Base-by-base conservation (phyloP, 306 rosid genomes). In the Vachellia pachyceras region DNA sequence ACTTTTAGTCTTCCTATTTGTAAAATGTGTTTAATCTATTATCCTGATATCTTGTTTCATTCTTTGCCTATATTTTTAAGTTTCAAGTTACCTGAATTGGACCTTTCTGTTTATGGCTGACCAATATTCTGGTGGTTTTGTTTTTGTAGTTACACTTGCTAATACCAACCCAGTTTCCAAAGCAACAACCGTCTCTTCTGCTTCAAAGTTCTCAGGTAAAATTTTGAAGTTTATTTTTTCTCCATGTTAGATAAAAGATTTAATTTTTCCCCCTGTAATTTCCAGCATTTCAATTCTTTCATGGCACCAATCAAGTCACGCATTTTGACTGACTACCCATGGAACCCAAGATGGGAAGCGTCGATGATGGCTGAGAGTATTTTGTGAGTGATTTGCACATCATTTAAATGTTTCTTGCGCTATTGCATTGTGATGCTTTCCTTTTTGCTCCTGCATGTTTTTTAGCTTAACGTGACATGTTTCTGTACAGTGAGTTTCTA, bases 171-270 rank as follows among this genome's bases (percentile, higher is more conserved):
- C 99, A 96, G 88, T 96, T 96, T 88, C 99, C 99, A 47, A 96
- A 91, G 92, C 93, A 89, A 50, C 98, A 83, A 77, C 99, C 99
- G 0, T 37, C 80, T 83, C 69, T 96, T 80, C 79, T 87, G 81
- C 97, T 96, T 91, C 98, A 92, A 76, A 96, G 99, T 87, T 96
- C 94, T 63, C 99, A 96, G 98, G 98, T 90, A 86, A 81, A 73
- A 35, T 44, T 82, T 3, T 40, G 40, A 60, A 60, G 67, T 35
- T 70, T 70, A 47, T 5, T 40, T 23, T 63, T 39, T 29, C 44
- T 60, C 33, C 45, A 15, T 12, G 58, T 77, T 0, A 77, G 44
- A 33, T 69, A 35, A 36, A n/a, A 10, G 10, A 75, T 18, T 49
- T 3, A 54, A 5, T 35, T n/a, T 3, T 22, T 58, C 63, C 40